Evolutionary conservation across 2,329 filamentous ascomycete genomes (phyloP).

Genomic region (Alternaria infectoria): DNA sequence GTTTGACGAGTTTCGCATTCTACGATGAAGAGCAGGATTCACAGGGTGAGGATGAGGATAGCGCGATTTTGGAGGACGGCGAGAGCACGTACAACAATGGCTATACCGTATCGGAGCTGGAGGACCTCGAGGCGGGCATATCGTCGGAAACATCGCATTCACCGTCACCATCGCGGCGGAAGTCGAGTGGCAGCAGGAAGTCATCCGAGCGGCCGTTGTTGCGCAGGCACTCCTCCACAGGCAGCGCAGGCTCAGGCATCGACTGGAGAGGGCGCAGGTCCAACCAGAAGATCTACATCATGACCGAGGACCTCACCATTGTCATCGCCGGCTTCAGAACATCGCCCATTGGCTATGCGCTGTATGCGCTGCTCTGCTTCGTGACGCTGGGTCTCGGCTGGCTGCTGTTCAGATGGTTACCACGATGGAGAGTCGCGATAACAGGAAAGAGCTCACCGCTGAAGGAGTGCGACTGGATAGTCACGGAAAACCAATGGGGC

Average conservation of each 20-base stretch:
- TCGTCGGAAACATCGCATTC: conserved; percentile 28
- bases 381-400: conserved; percentile 79
- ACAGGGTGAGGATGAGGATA: conserved; percentile 41
- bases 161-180: conserved; percentile 54
- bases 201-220: conserved; percentile 68
- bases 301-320: conserved; percentile 91
- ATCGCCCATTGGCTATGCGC: conserved; percentile 68
- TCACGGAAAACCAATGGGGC: conserved; percentile 97
- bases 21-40: conserved; percentile 75
- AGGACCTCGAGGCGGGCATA: conserved; percentile 54
- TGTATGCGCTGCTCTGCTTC: conserved; percentile 75
- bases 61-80: conserved; percentile 41
- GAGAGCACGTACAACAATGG: conserved; percentile 42
- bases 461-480: conserved; percentile 83
- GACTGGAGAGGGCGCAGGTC: conserved; percentile 65
- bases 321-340: conserved; percentile 91
- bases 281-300: conserved; percentile 91
- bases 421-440: conserved; percentile 80
- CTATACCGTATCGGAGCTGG: conserved; percentile 54
- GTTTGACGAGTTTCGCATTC: conserved; percentile 72
- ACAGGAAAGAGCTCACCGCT: conserved; percentile 73
- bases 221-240: conserved; percentile 72
- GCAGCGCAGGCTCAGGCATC: conserved; percentile 69
- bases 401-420: conserved; percentile 87
- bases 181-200: conserved; percentile 68